These are phyloP conservation scores for Chionographis japonica DNA, from an alignment of 106 monocot species.

Conservation along the genomic window DNA sequence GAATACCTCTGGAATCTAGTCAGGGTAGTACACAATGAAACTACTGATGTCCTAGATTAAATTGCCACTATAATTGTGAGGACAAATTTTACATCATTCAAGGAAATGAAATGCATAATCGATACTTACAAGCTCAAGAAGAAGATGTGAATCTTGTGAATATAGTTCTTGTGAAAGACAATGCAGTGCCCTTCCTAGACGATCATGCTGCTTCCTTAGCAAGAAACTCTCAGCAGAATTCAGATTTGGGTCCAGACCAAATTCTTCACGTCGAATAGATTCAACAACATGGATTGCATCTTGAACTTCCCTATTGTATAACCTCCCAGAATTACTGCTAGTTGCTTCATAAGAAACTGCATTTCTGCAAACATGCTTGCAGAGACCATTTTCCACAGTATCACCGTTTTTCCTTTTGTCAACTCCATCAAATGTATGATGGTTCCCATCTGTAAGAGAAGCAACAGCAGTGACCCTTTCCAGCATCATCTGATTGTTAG, in stretches of 20 bases:
- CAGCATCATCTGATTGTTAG: neutral
- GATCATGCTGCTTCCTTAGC: constrained; percentile 92
- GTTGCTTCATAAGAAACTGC: constrained; percentile 8
- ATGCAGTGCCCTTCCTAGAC: constrained; percentile 93
- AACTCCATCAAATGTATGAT: constrained; percentile 6
- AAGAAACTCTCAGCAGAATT: constrained; percentile 42
- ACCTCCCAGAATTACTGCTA: neutral
- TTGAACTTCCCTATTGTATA: constrained; percentile 16
- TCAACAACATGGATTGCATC: constrained; percentile 67
- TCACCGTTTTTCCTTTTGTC: neutral
- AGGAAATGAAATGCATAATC: neutral
- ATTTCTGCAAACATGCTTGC: constrained; percentile 1
- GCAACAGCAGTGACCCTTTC: neutral
- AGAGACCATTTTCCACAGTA: neutral
- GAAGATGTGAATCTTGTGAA: constrained; percentile 98
- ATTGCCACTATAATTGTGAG: no score
- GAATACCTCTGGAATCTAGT: no score
- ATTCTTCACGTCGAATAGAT: constrained; percentile 84
- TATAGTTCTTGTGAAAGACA: constrained; percentile 95
- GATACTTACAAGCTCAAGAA: constrained; percentile 87
- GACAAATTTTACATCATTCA: neutral
- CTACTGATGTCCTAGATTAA: no score
- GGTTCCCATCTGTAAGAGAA: constrained; percentile 4
- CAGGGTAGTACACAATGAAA: no score
- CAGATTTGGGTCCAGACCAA: constrained; percentile 68